Evolutionary conservation across 2,329 filamentous ascomycete species (phyloP).

Genomic region (Leptographium wingfieldii): DNA sequence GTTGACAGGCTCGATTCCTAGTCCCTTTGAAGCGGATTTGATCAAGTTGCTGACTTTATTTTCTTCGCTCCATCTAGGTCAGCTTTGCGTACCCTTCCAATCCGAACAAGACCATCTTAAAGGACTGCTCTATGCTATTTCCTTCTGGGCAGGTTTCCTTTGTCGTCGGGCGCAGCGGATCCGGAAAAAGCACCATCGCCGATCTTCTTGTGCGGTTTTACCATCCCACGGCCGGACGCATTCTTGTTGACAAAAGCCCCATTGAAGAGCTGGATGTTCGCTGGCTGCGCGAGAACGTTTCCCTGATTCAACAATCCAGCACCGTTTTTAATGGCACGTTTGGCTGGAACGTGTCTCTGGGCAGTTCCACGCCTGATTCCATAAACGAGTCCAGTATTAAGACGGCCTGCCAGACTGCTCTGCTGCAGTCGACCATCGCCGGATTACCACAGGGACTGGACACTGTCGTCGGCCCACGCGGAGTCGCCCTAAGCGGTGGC

Average conservation of each 20-base stretch:
- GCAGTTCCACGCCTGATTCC: constrained; percentile 24
- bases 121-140: constrained; percentile 54
- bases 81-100: constrained; percentile 72
- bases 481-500: constrained; percentile 65
- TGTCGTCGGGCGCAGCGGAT: constrained; percentile 75
- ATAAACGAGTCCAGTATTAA: constrained; percentile 44
- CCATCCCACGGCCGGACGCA: constrained; percentile 47
- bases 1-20: not conserved
- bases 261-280: constrained; percentile 48
- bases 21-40: not conserved
- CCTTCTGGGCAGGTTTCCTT: constrained; percentile 62
- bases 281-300: constrained; percentile 70
- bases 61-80: constrained; percentile 36
- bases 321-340: constrained; percentile 73
- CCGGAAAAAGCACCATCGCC: constrained; percentile 80
- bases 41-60: not conserved
- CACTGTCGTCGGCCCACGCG: constrained; percentile 53
- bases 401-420: constrained; percentile 51
- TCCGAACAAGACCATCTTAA: constrained; percentile 44
- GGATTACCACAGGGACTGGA: constrained; percentile 57
- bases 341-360: constrained; percentile 65
- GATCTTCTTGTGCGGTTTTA: constrained; percentile 75
- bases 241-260: constrained; percentile 54
- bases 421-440: constrained; percentile 55
- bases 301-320: constrained; percentile 70